Conservation (phyloP, 2,329 filamentous ascomycete species). For the Trichoderma oligosporum region DNA sequence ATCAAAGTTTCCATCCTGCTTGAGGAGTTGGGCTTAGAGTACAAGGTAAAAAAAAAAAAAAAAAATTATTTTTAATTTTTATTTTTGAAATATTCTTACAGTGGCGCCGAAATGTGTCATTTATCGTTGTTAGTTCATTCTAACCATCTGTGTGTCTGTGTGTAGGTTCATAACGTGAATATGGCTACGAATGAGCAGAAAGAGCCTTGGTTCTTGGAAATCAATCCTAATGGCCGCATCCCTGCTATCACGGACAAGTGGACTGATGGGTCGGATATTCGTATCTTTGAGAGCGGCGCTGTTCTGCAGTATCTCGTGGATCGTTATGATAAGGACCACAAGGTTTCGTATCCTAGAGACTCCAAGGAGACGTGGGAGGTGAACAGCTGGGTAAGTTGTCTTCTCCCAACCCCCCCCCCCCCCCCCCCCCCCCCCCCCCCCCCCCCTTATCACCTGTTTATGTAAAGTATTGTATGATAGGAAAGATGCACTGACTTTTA, state of each 20-base stretch:
- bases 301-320: slow-evolving; percentile 83
- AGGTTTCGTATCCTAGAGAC: slow-evolving; percentile 72
- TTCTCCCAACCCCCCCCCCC: no score
- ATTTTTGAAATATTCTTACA: no score
- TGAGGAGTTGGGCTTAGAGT: slow-evolving; percentile 80
- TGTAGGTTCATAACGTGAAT: slow-evolving; percentile 58
- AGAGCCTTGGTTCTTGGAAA: slow-evolving; percentile 79
- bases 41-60: slow-evolving; percentile 58
- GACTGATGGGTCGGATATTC: slow-evolving; percentile 67
- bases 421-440: no score
- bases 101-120: no score
- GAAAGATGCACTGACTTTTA: neutral
- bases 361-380: slow-evolving; percentile 73
- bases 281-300: slow-evolving; percentile 76
- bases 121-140: no score
- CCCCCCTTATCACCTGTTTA: no score
- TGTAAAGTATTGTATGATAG: neutral
- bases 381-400: slow-evolving; percentile 64
- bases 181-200: slow-evolving; percentile 75
- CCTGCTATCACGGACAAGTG: slow-evolving; percentile 81
- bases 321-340: slow-evolving; percentile 76
- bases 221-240: slow-evolving; percentile 92
- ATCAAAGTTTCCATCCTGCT: slow-evolving; percentile 85
- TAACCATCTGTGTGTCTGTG: neutral
- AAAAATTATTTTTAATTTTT: neutral